A percentile compares a stretch with the other conserved stretches of the same genome.
Evolutionary conservation across 2,329 filamentous ascomycete species (phyloP).

Genomic region (Microdochium paspali): DNA sequence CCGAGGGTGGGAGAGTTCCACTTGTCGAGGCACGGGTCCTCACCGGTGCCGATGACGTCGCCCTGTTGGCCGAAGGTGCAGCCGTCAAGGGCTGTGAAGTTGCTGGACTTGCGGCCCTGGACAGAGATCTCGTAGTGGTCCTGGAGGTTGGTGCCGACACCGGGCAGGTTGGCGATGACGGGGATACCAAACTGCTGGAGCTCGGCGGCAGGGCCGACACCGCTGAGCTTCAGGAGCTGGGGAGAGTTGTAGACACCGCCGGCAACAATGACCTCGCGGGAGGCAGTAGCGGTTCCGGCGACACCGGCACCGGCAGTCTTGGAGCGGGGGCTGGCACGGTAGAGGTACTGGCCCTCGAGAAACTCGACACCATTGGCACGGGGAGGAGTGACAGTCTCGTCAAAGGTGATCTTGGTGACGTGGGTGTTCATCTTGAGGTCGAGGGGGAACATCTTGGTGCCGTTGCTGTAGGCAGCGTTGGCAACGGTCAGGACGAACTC

Average conservation of each 20-base stretch:
- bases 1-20: constrained; percentile 9
- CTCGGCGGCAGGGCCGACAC: constrained; percentile 28
- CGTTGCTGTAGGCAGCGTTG: constrained; percentile 37
- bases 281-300: constrained; percentile 24
- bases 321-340: constrained; percentile 30
- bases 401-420: constrained; percentile 34
- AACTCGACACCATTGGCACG: constrained; percentile 39
- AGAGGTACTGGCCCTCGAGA: constrained; percentile 33
- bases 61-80: constrained; percentile 19
- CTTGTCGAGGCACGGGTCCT: constrained; percentile 22
- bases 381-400: constrained; percentile 24
- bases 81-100: constrained; percentile 24
- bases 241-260: constrained; percentile 44
- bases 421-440: constrained; percentile 40
- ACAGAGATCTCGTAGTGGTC: constrained; percentile 42
- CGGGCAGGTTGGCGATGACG: constrained; percentile 40
- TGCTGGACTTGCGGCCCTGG: constrained; percentile 28
- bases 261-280: constrained; percentile 37
- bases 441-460: constrained; percentile 43
- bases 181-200: constrained; percentile 24
- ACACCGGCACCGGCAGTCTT: constrained; percentile 15
- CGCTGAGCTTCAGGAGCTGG: constrained; percentile 41
- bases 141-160: constrained; percentile 48
- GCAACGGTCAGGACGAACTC: constrained; percentile 43
- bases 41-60: constrained; percentile 16